phyloP scores from a whole-genome alignment of 2,329 filamentous ascomycete species.

The Pseudocercospora cruenta region DNA sequence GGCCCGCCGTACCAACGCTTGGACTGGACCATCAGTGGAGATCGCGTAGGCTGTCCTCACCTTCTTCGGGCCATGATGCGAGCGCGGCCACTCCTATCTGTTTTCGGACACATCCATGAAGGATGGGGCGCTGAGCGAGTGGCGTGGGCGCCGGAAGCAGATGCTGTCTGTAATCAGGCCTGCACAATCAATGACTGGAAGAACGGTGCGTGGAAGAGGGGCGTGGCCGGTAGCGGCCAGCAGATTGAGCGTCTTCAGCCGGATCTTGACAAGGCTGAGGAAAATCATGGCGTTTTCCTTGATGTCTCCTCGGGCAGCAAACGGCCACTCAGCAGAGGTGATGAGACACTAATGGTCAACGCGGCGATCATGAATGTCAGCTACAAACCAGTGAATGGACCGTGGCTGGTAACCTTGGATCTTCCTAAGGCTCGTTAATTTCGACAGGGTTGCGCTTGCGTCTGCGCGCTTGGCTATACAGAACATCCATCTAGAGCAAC shows the following conservation, averaged over 20 bases:
- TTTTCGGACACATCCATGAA: constrained; percentile 65
- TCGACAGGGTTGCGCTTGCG: neutral
- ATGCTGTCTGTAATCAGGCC: neutral
- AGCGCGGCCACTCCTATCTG: constrained; percentile 55
- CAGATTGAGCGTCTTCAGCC: constrained; percentile 4
- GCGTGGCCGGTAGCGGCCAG: constrained; percentile 10
- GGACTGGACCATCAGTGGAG: constrained; percentile 27
- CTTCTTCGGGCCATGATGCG: constrained; percentile 53
- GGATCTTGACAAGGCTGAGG: constrained; percentile 29
- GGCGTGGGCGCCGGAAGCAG: constrained; percentile 47
- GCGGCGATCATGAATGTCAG: constrained; percentile 58
- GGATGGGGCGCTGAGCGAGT: constrained; percentile 61
- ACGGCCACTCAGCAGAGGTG: constrained; percentile 46
- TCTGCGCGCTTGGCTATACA: neutral
- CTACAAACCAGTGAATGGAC: constrained; percentile 55
- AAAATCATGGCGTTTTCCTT: constrained; percentile 40
- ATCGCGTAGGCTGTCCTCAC: constrained; percentile 47
- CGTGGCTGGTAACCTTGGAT: constrained; percentile 62
- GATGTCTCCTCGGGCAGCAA: constrained; percentile 27
- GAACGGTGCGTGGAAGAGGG: constrained; percentile 15
- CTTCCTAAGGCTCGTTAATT: constrained; percentile 24
- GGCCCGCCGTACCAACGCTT: constrained; percentile 41
- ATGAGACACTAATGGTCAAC: constrained; percentile 62
- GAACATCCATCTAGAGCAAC: neutral
- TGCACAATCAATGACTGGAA: constrained; percentile 16